A percentile compares a stretch with the other conserved stretches of the same genome.
Evolutionary conservation across 2,329 filamentous ascomycete genomes (phyloP).

Genomic region (Botrytis sinoallii): DNA sequence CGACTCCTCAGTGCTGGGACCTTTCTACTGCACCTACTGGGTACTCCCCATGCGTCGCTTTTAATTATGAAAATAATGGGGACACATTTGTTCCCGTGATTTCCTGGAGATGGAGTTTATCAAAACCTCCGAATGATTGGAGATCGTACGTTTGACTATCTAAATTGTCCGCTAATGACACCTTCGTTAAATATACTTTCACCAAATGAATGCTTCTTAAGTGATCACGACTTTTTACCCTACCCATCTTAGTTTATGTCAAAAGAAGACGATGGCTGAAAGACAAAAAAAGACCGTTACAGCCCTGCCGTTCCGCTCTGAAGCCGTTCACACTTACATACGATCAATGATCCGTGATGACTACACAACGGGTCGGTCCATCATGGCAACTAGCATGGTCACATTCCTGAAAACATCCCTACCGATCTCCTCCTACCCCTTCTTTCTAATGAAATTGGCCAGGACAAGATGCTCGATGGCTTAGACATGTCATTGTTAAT

Average conservation of each 20-base stretch:
- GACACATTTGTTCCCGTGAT: constrained; percentile 18
- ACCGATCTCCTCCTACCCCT: background rate
- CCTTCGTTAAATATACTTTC: background rate
- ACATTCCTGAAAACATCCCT: constrained; percentile 13
- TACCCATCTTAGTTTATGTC: background rate
- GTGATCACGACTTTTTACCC: background rate
- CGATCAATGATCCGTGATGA: constrained; percentile 15
- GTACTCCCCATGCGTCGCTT: constrained; percentile 1
- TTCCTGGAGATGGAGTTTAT: background rate
- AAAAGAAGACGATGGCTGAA: background rate
- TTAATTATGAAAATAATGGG: constrained; percentile 5
- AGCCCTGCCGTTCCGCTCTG: constrained; percentile 7
- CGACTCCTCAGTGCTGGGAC: constrained; percentile 19
- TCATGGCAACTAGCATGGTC: constrained; percentile 12
- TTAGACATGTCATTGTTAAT: background rate
- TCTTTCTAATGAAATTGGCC: background rate
- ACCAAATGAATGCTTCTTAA: background rate
- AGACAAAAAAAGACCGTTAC: constrained; percentile 10
- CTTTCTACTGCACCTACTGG: constrained; percentile 8
- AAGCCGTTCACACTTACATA: background rate
- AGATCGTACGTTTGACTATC: background rate
- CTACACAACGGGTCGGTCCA: constrained; percentile 16
- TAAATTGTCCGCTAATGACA: background rate
- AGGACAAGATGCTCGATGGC: background rate
- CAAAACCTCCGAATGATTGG: background rate